Evolutionary conservation across 805 yeast genomes (phyloP).

Genomic region (Wickerhamomyces ciferrii): DNA sequence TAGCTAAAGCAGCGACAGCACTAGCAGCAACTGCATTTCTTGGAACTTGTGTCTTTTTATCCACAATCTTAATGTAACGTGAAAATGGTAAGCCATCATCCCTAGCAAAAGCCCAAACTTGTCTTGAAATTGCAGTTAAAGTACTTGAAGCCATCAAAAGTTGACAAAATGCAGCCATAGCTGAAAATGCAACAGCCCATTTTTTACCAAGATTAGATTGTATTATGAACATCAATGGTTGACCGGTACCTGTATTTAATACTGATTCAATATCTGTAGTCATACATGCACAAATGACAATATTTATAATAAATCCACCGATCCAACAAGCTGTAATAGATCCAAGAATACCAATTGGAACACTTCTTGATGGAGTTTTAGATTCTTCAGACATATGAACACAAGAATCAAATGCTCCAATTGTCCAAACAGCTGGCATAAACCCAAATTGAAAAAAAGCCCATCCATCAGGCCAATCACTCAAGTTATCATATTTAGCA

Average conservation of each 20-base stretch:
- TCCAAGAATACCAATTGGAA: constrained; percentile 60
- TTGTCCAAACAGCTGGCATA: constrained; percentile 71
- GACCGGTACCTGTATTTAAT: constrained; percentile 42
- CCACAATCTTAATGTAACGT: constrained; percentile 48
- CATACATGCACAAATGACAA: constrained; percentile 51
- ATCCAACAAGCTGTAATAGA: constrained; percentile 50
- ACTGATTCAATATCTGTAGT: constrained; percentile 36
- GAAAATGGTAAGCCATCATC: constrained; percentile 71
- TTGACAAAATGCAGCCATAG: constrained; percentile 53
- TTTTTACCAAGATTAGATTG: constrained; percentile 56
- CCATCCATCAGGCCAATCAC: constrained; percentile 57
- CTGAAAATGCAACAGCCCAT: constrained; percentile 66
- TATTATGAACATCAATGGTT: constrained; percentile 62
- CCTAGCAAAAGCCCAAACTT: constrained; percentile 71
- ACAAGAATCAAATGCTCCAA: constrained; percentile 67
- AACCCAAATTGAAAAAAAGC: constrained; percentile 41
- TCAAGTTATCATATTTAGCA: constrained; percentile 39
- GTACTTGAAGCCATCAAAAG: constrained; percentile 64
- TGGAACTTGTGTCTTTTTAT: constrained; percentile 56
- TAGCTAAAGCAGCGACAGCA: constrained; percentile 28
- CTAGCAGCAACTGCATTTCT: constrained; percentile 51
- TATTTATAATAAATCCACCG: constrained; percentile 50
- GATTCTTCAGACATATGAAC: constrained; percentile 72
- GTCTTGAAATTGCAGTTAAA: constrained; percentile 59
- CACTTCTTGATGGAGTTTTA: constrained; percentile 51